A percentile compares a stretch with the other conserved stretches of the same genome.
phyloP scores from a whole-genome alignment of 2,329 filamentous ascomycete species.

The Apiospora arundinis region DNA sequence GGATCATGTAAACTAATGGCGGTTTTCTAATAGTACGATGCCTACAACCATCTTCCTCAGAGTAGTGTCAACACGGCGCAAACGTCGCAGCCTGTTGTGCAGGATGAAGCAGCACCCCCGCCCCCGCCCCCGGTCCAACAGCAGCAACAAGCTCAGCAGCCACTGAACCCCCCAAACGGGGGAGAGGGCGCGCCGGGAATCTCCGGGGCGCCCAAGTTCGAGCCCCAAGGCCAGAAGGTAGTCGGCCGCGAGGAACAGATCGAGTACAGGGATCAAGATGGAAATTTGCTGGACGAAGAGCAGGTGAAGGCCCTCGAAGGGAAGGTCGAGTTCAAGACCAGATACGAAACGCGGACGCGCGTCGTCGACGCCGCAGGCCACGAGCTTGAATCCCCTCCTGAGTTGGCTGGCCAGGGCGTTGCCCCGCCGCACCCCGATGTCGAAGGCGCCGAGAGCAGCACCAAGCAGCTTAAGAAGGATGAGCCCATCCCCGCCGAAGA shows the following conservation, averaged over 20 bases:
- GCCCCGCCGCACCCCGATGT: slow-evolving; percentile 67
- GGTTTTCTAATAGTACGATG: slow-evolving; percentile 51
- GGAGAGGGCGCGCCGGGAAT: slow-evolving; percentile 37
- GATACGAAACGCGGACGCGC: slow-evolving; percentile 92
- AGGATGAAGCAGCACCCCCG: slow-evolving; percentile 29
- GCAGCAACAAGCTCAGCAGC: slow-evolving; percentile 29
- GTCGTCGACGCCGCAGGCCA: slow-evolving; percentile 82
- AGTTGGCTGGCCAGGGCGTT: slow-evolving; percentile 48
- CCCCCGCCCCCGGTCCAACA: slow-evolving; percentile 29
- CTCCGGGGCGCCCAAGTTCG: slow-evolving; percentile 55
- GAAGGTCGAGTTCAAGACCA: slow-evolving; percentile 94
- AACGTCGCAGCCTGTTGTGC: slow-evolving; percentile 34
- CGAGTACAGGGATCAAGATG: slow-evolving; percentile 94
- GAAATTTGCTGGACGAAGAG: slow-evolving; percentile 84
- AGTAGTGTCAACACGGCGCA: slow-evolving; percentile 31
- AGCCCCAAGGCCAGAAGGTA: slow-evolving; percentile 54
- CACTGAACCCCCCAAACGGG: slow-evolving; percentile 30
- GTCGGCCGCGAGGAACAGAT: slow-evolving; percentile 76
- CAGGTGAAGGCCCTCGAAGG: slow-evolving; percentile 85
- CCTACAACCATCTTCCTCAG: slow-evolving; percentile 46
- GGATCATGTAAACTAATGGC: slow-evolving; percentile 28
- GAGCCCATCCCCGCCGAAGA: slow-evolving; percentile 45
- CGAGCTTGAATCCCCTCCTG: slow-evolving; percentile 63
- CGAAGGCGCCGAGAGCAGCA: slow-evolving; percentile 66
- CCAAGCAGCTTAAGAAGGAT: slow-evolving; percentile 46